These are phyloP conservation scores for Citrullus colocynthis DNA, from an alignment of 306 rosid genomes.

Conservation along the genomic window DNA sequence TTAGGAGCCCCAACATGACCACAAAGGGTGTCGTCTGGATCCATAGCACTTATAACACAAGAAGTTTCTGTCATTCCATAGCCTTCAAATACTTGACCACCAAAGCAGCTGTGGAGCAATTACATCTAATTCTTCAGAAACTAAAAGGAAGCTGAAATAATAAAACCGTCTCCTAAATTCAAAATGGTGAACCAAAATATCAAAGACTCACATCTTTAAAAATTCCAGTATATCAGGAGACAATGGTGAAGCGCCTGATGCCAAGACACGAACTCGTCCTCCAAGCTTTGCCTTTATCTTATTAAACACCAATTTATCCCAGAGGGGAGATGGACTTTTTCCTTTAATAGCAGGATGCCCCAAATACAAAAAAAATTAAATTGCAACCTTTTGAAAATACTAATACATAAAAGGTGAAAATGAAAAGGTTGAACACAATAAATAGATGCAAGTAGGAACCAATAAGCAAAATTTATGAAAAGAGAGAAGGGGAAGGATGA, in stretches of 20 bases:
- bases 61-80: constrained; percentile 98
- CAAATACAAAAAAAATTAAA: neutral
- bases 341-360: constrained; percentile 30
- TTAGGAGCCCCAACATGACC: constrained; percentile 97
- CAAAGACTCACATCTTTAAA: constrained; percentile 66
- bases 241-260: constrained; percentile 95
- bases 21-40: constrained; percentile 41
- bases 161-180: neutral
- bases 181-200: neutral
- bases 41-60: constrained; percentile 65
- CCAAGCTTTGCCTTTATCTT: constrained; percentile 92
- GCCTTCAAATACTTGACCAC: constrained; percentile 71
- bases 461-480: neutral
- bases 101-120: constrained; percentile 62
- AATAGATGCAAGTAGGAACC: constrained; percentile 3
- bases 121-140: constrained; percentile 15
- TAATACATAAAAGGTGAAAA: neutral
- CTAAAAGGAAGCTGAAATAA: neutral
- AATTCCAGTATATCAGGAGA: constrained; percentile 94
- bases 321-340: constrained; percentile 75
- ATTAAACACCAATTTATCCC: constrained; percentile 95
- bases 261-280: constrained; percentile 85
- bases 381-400: neutral
- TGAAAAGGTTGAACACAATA: neutral
- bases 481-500: neutral